These are phyloP conservation scores for Hymenoscyphus fructigenus DNA, from an alignment of 2,329 filamentous ascomycete genomes.

Conservation along the genomic window DNA sequence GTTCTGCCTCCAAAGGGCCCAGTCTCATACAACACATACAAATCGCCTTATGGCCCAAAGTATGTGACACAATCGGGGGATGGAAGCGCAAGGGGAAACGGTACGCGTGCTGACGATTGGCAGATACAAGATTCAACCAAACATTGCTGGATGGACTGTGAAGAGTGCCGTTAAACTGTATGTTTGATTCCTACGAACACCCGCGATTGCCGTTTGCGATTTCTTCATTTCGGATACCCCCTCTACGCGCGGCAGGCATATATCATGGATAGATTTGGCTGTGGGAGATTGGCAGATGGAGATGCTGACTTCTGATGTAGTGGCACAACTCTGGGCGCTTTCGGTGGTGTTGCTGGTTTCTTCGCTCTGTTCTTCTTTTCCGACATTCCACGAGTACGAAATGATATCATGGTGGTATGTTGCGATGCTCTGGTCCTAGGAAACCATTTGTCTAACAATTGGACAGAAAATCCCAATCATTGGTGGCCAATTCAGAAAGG, in stretches of 20 bases:
- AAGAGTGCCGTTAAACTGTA: constrained; percentile 52
- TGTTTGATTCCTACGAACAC: constrained; percentile 14
- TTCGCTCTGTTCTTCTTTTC: constrained; percentile 61
- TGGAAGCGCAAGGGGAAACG: background rate
- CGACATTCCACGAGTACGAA: constrained; percentile 59
- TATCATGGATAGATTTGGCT: background rate
- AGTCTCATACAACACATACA: constrained; percentile 44
- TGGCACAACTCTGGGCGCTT: constrained; percentile 51
- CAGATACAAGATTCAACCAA: constrained; percentile 60
- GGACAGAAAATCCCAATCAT: constrained; percentile 54
- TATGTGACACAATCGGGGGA: constrained; percentile 42
- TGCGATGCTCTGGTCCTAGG: background rate
- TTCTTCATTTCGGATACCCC: background rate
- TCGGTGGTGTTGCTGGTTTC: constrained; percentile 55
- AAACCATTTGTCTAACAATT: constrained; percentile 9
- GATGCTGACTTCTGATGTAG: constrained; percentile 37
- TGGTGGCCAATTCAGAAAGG: constrained; percentile 49
- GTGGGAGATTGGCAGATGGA: constrained; percentile 8
- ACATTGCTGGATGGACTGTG: constrained; percentile 53
- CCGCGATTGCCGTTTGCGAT: background rate
- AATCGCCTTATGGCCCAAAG: constrained; percentile 66
- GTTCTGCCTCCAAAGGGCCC: constrained; percentile 17
- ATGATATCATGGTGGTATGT: constrained; percentile 58
- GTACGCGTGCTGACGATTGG: constrained; percentile 15
- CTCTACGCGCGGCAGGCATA: background rate